Evolutionary conservation across 345 rosid genomes (phyloP).

Genomic region (Abelmoschus esculentus): DNA sequence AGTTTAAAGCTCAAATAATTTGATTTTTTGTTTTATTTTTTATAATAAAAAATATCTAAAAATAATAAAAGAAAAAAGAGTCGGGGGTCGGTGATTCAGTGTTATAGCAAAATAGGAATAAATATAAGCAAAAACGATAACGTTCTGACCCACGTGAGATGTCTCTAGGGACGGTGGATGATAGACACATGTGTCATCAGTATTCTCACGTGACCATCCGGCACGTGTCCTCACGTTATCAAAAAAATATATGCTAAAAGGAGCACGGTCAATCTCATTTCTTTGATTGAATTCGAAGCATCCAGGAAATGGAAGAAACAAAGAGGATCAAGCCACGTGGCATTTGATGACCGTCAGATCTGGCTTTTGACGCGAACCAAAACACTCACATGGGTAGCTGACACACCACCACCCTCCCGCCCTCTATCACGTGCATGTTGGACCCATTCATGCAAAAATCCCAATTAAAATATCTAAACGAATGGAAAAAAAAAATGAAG

Average conservation of each 20-base stretch:
- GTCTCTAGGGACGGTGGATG: not conserved
- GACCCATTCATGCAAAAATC: constrained; percentile 21
- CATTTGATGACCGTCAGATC: constrained; percentile 42
- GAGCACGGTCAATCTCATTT: not conserved
- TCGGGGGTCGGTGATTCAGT: not conserved
- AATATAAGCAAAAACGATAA: not conserved
- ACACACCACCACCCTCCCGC: constrained; percentile 23
- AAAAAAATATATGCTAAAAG: not conserved
- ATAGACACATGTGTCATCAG: constrained; percentile 20
- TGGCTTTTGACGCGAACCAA: constrained; percentile 30
- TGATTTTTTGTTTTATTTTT: no score
- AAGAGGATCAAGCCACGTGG: constrained; percentile 28
- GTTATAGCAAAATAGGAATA: not conserved
- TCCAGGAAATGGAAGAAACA: constrained; percentile 1
- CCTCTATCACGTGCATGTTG: constrained; percentile 33
- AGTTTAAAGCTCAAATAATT: no score
- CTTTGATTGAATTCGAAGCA: constrained; percentile 13
- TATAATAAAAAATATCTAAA: no score
- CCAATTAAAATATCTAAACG: not conserved
- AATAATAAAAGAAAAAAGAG: no score
- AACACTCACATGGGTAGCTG: constrained; percentile 45
- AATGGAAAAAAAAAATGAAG: not conserved
- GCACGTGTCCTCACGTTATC: constrained; percentile 41
- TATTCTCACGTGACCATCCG: constrained; percentile 31
- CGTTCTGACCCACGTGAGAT: constrained; percentile 20